Evolutionary conservation across 1,284 basidiomycete species (phyloP), one percentile per base, ranked within the genome.

Genomic region (Boletus mariae): DNA sequence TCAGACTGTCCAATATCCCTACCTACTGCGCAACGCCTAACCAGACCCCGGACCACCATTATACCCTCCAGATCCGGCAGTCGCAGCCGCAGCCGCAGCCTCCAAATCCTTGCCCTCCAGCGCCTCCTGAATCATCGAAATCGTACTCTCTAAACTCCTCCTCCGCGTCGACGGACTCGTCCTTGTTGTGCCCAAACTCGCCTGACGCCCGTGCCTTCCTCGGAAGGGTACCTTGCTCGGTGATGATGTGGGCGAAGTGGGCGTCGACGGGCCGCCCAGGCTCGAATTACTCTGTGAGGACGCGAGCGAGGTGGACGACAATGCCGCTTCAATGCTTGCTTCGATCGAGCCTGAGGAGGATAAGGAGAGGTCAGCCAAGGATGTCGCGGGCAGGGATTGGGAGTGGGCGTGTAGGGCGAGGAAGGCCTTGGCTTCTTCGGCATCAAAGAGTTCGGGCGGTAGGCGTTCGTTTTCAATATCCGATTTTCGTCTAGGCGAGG

Each of bases 401-500:
- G 80, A 65, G 52, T 62, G 68, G 40, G 65, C 60, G 23, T 66
- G 63, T 85, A 73, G 63, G 80, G 55, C 69, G 13, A 68, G 58
- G 50, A 61, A 68, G 1, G 82, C 84, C 60, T 80, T 83, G 49
- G 84, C 87, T 70, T 87, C 87, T 58, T 85, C 83, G 4, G 90
- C 90, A 66, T 98, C 94, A 68, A 95, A 90, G 25, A 99, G 82
- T 28, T 98, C 94, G 1, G 96, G 96, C 12, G 95, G 96, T 28
- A 98, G 76, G 44, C 93, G 87, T 74, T 99, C 96, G 75, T 99
- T 98, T 76, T 99, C 96, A 64, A 99, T 98, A 78, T 99, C 97
- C 40, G 92, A 94, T 75, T 95, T 96, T 60, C 96, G 92, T 23
- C 91, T 94, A 63, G 25, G 31, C 26, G 35, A 49, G 11, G 44